Percentiles rank a stretch among this genome's conserved stretches.
Conservation (phyloP, 2,329 filamentous ascomycete species). For the Trichoderma semiorbis region DNA sequence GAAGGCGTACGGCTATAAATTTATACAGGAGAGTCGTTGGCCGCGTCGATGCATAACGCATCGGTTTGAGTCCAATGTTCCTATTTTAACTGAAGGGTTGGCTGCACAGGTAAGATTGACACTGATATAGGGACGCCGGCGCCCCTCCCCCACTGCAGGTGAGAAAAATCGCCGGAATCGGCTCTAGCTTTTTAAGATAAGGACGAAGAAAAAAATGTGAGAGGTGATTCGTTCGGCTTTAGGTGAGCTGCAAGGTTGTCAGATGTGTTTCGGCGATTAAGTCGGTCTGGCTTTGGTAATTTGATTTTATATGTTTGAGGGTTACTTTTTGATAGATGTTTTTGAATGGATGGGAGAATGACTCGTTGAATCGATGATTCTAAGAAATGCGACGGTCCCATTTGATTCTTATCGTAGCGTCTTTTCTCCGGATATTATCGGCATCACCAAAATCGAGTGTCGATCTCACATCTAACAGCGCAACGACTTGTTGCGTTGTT, state of each 20-base stretch:
- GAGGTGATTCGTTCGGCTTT: background rate
- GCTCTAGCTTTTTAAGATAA: background rate
- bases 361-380: background rate
- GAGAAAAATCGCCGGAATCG: slow-evolving; percentile 14
- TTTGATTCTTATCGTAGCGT: slow-evolving; percentile 12
- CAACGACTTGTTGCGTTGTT: background rate
- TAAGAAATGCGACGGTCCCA: background rate
- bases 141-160: background rate
- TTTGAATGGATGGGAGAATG: background rate
- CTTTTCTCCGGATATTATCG: slow-evolving; percentile 13
- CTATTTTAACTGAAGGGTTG: background rate
- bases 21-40: slow-evolving; percentile 24
- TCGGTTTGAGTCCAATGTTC: slow-evolving; percentile 23
- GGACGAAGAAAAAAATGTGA: background rate
- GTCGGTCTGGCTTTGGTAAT: background rate
- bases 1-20: slow-evolving; percentile 21
- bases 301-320: background rate
- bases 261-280: background rate
- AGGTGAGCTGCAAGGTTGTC: background rate
- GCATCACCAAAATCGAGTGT: background rate
- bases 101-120: background rate
- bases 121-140: background rate
- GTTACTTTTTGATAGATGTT: background rate
- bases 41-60: slow-evolving; percentile 34
- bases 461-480: background rate